These are phyloP conservation scores for Beta vulgaris DNA, from an alignment of 148 eudicot genomes.

Conservation along the genomic window DNA sequence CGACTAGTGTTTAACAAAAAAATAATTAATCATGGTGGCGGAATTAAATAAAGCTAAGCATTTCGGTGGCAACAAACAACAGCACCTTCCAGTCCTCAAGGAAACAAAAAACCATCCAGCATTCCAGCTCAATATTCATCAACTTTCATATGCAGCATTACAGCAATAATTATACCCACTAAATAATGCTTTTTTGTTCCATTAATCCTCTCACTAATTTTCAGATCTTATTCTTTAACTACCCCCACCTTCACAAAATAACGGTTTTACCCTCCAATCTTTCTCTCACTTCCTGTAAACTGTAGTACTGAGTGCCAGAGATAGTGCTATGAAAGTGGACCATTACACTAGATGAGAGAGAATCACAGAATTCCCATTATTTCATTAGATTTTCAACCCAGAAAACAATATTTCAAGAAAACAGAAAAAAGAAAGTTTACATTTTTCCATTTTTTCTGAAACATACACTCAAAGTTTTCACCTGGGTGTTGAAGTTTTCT, in stretches of 20 bases:
- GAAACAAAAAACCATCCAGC: slow-evolving; percentile 8
- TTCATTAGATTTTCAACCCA: slow-evolving; percentile 11
- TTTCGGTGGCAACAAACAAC: background rate
- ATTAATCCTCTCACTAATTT: slow-evolving; percentile 12
- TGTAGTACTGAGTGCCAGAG: background rate
- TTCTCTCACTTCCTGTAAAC: background rate
- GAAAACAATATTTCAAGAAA: background rate
- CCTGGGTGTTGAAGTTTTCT: background rate
- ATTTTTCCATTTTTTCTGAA: no score
- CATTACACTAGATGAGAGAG: slow-evolving; percentile 13
- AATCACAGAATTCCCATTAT: background rate
- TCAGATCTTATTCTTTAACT: slow-evolving; percentile 18
- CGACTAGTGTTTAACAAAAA: no score
- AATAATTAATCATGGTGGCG: background rate
- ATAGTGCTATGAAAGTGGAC: slow-evolving; percentile 15
- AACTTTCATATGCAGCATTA: slow-evolving; percentile 3
- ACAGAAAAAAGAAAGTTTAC: no score
- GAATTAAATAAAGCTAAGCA: background rate
- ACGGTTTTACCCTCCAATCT: slow-evolving; percentile 9
- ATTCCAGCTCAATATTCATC: slow-evolving; percentile 24
- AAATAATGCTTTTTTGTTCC: slow-evolving; percentile 1
- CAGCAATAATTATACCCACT: slow-evolving; percentile 5
- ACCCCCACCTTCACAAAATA: background rate
- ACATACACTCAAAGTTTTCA: background rate
- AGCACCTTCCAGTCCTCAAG: slow-evolving; percentile 5